A percentile compares a stretch with the other conserved stretches of the same genome.
phyloP scores from a whole-genome alignment of 257 asterid genomes.

The Nemophila menziesii region DNA sequence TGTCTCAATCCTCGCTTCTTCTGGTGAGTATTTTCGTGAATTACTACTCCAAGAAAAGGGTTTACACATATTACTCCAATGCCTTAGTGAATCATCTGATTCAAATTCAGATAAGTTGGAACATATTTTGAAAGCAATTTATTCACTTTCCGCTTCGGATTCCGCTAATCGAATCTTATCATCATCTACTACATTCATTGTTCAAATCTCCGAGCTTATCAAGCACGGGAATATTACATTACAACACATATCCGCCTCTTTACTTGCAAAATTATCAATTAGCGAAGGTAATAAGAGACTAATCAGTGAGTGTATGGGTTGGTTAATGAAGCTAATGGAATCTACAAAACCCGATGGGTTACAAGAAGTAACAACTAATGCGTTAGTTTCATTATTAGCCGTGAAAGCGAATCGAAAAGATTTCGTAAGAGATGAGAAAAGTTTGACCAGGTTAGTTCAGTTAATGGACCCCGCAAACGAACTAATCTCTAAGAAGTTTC shows the following conservation, averaged over 20 bases:
- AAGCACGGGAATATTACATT: slow-evolving; percentile 58
- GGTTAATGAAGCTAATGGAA: slow-evolving; percentile 80
- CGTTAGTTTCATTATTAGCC: slow-evolving; percentile 55
- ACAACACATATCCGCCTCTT: slow-evolving; percentile 73
- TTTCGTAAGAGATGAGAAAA: slow-evolving; percentile 77
- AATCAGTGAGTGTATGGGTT: slow-evolving; percentile 55
- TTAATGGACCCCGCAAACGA: slow-evolving; percentile 72
- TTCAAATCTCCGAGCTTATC: slow-evolving; percentile 54
- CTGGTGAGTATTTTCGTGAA: slow-evolving; percentile 44
- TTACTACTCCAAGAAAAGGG: slow-evolving; percentile 54
- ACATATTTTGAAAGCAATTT: slow-evolving; percentile 64
- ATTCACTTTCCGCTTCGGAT: slow-evolving; percentile 59
- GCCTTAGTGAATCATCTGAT: slow-evolving; percentile 42
- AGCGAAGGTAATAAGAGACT: slow-evolving; percentile 67
- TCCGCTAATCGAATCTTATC: slow-evolving; percentile 47
- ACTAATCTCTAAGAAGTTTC: slow-evolving; percentile 61
- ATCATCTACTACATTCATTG: slow-evolving; percentile 43
- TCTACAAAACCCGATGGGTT: slow-evolving; percentile 78
- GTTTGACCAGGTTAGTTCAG: slow-evolving; percentile 52
- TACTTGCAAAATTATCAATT: slow-evolving; percentile 56
- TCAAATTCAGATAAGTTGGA: slow-evolving; percentile 52
- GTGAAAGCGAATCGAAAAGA: slow-evolving; percentile 64
- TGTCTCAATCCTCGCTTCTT: slow-evolving; percentile 58
- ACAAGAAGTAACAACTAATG: slow-evolving; percentile 83
- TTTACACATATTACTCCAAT: slow-evolving; percentile 47